phyloP scores from a whole-genome alignment of 179 eudicot species.

The Spergularia azorica region DNA sequence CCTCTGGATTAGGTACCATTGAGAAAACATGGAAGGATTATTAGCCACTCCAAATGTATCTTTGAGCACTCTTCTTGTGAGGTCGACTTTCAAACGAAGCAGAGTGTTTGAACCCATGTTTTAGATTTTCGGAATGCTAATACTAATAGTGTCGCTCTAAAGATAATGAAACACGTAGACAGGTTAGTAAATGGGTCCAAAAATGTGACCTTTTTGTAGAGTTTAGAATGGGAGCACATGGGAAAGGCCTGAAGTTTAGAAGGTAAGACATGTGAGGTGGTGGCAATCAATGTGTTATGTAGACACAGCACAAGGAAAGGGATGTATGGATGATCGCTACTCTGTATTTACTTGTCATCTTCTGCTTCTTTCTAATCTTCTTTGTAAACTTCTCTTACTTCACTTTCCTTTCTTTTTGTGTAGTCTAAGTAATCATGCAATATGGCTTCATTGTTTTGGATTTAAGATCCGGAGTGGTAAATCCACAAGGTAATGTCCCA shows the following conservation, averaged over 20 bases:
- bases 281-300: conserved; percentile 30
- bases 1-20: too few relatives aligned
- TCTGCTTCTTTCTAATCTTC: background rate
- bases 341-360: conserved; percentile 23
- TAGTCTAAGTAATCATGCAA: too few relatives aligned
- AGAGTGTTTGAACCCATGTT: too few relatives aligned
- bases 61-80: too few relatives aligned
- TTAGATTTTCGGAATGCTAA: too few relatives aligned
- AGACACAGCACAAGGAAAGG: conserved; percentile 22
- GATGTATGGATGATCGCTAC: conserved; percentile 15
- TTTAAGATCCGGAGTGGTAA: too few relatives aligned
- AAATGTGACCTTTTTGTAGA: conserved; percentile 15
- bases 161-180: background rate
- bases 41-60: too few relatives aligned
- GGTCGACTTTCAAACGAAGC: too few relatives aligned
- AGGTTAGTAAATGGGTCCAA: conserved; percentile 16
- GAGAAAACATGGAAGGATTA: too few relatives aligned
- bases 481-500: too few relatives aligned
- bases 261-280: conserved; percentile 40
- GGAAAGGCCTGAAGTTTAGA: conserved; percentile 31
- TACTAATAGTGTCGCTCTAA: too few relatives aligned
- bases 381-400: background rate
- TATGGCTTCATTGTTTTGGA: too few relatives aligned
- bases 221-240: conserved; percentile 31
- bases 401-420: background rate